These are phyloP conservation scores for Scleroderma bovista DNA, from an alignment of 768 basidiomycete species.

Conservation along the genomic window DNA sequence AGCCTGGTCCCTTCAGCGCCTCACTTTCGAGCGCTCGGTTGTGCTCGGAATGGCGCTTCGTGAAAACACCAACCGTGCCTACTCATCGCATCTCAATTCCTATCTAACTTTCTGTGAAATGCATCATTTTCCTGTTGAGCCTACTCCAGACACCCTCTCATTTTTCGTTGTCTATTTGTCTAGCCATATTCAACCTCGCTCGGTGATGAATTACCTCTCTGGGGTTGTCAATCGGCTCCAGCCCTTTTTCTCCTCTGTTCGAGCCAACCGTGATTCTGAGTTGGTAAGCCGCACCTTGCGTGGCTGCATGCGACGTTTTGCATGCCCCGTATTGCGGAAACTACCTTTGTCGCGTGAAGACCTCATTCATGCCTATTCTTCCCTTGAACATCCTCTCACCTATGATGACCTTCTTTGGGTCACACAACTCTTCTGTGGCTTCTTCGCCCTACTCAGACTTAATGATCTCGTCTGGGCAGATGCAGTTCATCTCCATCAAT, in stretches of 20 bases:
- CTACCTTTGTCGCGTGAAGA: slow-evolving; percentile 13
- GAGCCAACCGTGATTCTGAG: neutral
- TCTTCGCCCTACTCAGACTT: slow-evolving; percentile 21
- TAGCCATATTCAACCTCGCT: slow-evolving; percentile 34
- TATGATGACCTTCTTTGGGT: slow-evolving; percentile 26
- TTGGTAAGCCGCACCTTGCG: slow-evolving; percentile 26
- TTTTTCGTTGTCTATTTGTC: slow-evolving; percentile 31
- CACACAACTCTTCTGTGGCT: slow-evolving; percentile 20
- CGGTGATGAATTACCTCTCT: slow-evolving; percentile 33
- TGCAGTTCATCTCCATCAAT: no score
- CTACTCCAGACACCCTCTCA: slow-evolving; percentile 33
- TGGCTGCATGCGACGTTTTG: slow-evolving; percentile 24
- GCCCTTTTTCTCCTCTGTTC: slow-evolving; percentile 24
- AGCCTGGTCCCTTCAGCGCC: no score
- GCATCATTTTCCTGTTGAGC: slow-evolving; percentile 31
- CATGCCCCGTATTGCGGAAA: slow-evolving; percentile 14
- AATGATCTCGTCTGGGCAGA: slow-evolving; percentile 26
- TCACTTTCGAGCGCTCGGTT: no score
- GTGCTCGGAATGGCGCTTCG: slow-evolving; percentile 29
- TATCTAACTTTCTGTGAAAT: slow-evolving; percentile 31
- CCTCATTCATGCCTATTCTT: slow-evolving; percentile 9
- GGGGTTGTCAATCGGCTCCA: slow-evolving; percentile 31
- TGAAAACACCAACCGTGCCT: slow-evolving; percentile 16
- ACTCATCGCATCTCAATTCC: slow-evolving; percentile 32
- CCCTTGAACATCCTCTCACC: slow-evolving; percentile 23